Base-by-base conservation (phyloP, 768 basidiomycete species). In the Termitomyces sp. region DNA sequence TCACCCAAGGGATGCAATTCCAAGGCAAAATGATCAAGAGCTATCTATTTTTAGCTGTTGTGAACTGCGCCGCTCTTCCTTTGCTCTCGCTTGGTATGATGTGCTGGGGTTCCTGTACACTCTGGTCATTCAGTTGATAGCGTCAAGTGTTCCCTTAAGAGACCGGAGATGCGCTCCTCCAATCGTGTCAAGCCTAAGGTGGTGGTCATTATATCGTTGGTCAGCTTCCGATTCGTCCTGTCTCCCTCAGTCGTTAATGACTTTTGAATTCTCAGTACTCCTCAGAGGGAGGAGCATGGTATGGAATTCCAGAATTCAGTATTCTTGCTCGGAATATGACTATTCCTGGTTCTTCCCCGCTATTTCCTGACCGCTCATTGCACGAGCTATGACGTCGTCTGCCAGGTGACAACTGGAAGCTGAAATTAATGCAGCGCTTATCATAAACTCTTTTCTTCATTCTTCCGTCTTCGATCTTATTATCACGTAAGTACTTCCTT, bases 341-440 rank as follows among this genome's bases (percentile, higher is more conserved):
- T 9, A 31, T 60, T 26, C 52, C 52, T 5, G 59, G 59, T 1
- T 43, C 57, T 24, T 57, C 36, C 7, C 43, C 52, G 9, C 26
- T 31, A 14, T 60, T 57, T 39, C 59, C 56, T 9, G 52, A 60
- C n/a, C 34, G 59, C 34, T 7, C 59, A 60, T 46, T 60, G 59
- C 42, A 57, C 56, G 18, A 22, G n/a, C 36, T 42, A 60, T 22
- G 59, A 46, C 18, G 5, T 43, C 9, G 24, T 60, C 27, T 61
- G 60, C 22, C 60, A 61, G 42, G 18, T 61, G 4, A 58, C 53
- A 27, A 58, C 60, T 22, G 60, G 60, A 54, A 34, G 60, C 50
- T 16, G 60, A 61, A 54, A 58, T 61, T 24, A 61, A 61, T 46
- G 59, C 59, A n/a, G 59, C 59, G 18, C 34, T 60, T n/a, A 60